Evolutionary conservation across 441 rosid genomes (phyloP).

Genomic region (Populus hybrid): DNA sequence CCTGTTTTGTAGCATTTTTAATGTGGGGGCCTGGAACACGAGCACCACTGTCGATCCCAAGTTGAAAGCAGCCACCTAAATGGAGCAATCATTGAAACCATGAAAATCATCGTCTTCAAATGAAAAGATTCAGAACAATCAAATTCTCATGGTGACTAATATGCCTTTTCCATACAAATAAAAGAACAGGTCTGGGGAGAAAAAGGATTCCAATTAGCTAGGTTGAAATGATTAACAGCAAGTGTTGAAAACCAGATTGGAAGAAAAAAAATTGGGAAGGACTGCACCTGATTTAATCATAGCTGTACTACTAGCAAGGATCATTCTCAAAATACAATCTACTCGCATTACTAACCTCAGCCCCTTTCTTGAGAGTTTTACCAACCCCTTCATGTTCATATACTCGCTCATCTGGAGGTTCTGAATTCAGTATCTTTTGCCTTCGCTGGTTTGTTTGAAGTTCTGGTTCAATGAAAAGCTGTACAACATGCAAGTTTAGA

Average conservation of each 20-base stretch:
- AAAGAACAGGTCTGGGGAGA: not conserved
- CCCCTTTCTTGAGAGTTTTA: constrained; percentile 65
- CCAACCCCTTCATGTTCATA: constrained; percentile 81
- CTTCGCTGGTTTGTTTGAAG: constrained; percentile 71
- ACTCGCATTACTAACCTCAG: constrained; percentile 52
- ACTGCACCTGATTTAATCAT: not conserved
- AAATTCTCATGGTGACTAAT: not conserved
- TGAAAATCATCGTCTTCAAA: not conserved
- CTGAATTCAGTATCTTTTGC: constrained; percentile 51
- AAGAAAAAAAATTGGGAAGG: not conserved
- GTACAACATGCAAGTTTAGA: constrained; percentile 23
- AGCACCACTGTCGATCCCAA: constrained; percentile 95
- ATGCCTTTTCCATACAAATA: not conserved
- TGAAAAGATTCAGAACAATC: not conserved
- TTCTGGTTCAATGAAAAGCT: constrained; percentile 87
- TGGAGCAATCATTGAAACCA: not conserved
- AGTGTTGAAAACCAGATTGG: not conserved
- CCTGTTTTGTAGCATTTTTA: constrained; percentile 29
- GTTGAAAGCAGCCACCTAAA: constrained; percentile 80
- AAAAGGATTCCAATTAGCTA: not conserved
- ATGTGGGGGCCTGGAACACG: constrained; percentile 77
- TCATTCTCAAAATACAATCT: not conserved
- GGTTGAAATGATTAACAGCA: not conserved
- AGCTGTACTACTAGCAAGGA: not conserved
- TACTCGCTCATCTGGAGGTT: constrained; percentile 64